A percentile compares a stretch with the other conserved stretches of the same genome.
phyloP scores from a whole-genome alignment of 2,329 filamentous ascomycete genomes.

The Macrophomina phaseolina region DNA sequence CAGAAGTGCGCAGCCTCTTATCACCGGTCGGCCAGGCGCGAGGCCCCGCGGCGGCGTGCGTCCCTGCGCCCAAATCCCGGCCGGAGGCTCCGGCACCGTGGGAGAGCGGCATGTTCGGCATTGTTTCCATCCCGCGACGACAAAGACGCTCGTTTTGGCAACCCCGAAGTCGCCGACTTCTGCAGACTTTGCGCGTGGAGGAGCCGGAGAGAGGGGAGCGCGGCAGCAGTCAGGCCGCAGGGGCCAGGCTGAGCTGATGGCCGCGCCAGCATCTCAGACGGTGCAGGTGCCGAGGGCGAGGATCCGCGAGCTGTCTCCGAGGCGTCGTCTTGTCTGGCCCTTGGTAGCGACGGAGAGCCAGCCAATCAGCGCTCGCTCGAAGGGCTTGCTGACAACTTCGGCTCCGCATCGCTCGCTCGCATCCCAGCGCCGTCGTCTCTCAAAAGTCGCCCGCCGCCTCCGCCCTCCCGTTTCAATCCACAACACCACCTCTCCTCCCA shows the following conservation, averaged over 20 bases:
- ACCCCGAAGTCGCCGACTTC: constrained; percentile 3
- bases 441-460: constrained; percentile 24
- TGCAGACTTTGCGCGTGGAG: background rate
- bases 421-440: constrained; percentile 8
- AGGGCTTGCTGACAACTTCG: constrained; percentile 26
- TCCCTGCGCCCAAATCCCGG: constrained; percentile 7
- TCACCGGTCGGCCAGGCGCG: background rate
- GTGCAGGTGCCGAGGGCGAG: constrained; percentile 6
- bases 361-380: constrained; percentile 19
- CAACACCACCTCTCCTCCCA: background rate
- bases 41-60: background rate
- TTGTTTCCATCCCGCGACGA: background rate
- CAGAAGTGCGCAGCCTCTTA: background rate
- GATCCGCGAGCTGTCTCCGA: constrained; percentile 22
- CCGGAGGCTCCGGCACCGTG: background rate
- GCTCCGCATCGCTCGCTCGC: constrained; percentile 22
- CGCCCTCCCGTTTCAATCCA: constrained; percentile 3
- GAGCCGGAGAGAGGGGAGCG: background rate
- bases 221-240: background rate
- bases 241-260: constrained; percentile 12
- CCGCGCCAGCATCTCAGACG: constrained; percentile 13
- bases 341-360: background rate
- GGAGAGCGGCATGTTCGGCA: constrained; percentile 19
- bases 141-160: background rate
- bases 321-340: constrained; percentile 21